Evolutionary conservation across 805 yeast species (phyloP), one percentile per base, ranked within the genome.

Genomic region (Zygosaccharomyces bisporus): DNA sequence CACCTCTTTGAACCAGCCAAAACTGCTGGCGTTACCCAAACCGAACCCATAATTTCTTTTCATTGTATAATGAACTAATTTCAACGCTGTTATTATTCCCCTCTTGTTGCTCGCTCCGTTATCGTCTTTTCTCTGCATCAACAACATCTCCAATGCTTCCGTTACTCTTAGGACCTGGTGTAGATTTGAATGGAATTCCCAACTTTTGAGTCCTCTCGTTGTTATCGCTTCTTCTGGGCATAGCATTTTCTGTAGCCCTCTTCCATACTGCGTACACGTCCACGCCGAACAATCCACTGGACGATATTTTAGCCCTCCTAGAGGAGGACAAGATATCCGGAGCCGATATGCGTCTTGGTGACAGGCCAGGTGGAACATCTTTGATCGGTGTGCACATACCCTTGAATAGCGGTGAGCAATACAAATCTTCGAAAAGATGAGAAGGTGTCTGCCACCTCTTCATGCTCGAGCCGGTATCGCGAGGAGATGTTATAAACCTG

Each of bases 221-320:
- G 24, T 33, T 33, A 13, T 42, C 36, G n/a, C 36, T 35, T 16
- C 24, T 35, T 9, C 19, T 36, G 3, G 34, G 18, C 20, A 27
- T 34, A 6, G 20, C 30, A 27, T 45, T 42, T 36, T 52, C 60
- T 1, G 59, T 56, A 2, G 66, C 67, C 27, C 67, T 51, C 47
- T 61, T 55, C 65, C 64, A 62, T 12, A 63, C 66, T 9, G 68
- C 61, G 38, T 60, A 59, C 3, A 63, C 62, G 43, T 63, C 68
- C 12, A 63, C 68, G 30, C 68, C 68, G 42, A 62, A 63, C 14
- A 63, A 41, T 0, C 65, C 64, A 37, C 58, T 54, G 5, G 61
- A 52, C 6, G 64, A 52, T 16, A 56, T 49, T 38, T 61, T 60
- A 8, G 63, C 49, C 35, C 51, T 50, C 2, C 48, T 47, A 1